Evolutionary conservation across 768 basidiomycete species (phyloP).

Genomic region (Podaxis sp.): DNA sequence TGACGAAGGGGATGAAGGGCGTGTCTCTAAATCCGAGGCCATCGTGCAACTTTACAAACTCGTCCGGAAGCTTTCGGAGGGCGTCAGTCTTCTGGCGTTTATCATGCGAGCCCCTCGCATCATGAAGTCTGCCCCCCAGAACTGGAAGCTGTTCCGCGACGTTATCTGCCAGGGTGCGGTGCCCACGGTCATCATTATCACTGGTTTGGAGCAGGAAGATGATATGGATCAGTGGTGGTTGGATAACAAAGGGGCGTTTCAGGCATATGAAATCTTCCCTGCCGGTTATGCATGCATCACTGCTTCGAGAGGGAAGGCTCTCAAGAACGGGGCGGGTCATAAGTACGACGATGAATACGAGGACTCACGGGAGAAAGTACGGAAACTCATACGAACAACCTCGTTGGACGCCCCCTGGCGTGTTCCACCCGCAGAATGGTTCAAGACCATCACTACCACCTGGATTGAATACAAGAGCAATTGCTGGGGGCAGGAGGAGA

Average conservation of each 20-base stretch:
- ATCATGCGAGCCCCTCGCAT: slow-evolving; percentile 39
- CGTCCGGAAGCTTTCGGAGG: slow-evolving; percentile 31
- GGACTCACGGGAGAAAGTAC: slow-evolving; percentile 9
- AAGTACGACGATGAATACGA: slow-evolving; percentile 16
- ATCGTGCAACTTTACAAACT: slow-evolving; percentile 27
- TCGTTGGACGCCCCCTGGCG: neutral
- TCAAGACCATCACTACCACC: neutral
- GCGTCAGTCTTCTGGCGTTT: slow-evolving; percentile 41
- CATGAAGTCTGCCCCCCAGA: slow-evolving; percentile 30
- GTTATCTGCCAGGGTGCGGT: slow-evolving; percentile 37
- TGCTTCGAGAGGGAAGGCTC: slow-evolving; percentile 30
- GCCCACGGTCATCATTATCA: slow-evolving; percentile 38
- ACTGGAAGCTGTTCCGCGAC: slow-evolving; percentile 38
- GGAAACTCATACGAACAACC: slow-evolving; percentile 10
- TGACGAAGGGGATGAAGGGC: slow-evolving; percentile 17
- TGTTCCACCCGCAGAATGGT: slow-evolving; percentile 3
- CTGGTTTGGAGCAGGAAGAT: slow-evolving; percentile 31
- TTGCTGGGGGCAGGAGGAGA: neutral
- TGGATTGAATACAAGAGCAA: neutral
- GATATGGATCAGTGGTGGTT: slow-evolving; percentile 32
- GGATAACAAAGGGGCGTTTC: slow-evolving; percentile 29
- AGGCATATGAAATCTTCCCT: slow-evolving; percentile 26
- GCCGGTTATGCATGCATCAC: slow-evolving; percentile 39
- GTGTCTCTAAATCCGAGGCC: slow-evolving; percentile 20
- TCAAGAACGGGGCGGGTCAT: neutral